Evolutionary conservation across 768 basidiomycete species (phyloP).

Genomic region (Mycena vitilis): DNA sequence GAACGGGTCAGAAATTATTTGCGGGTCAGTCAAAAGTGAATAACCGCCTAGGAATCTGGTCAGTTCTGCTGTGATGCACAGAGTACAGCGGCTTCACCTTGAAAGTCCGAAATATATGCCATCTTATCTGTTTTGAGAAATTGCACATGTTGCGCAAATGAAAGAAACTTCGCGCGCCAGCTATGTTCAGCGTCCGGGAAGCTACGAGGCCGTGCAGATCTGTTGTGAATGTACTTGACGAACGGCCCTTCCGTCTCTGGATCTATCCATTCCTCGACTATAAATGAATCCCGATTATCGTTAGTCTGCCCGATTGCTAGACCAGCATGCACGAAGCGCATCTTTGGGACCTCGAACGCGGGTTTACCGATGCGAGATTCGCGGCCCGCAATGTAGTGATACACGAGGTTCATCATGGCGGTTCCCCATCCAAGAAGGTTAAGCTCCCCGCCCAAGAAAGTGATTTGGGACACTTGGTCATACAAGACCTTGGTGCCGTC

Average conservation of each 20-base stretch:
- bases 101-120: constrained; percentile 19
- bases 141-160: constrained; percentile 19
- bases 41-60: background rate
- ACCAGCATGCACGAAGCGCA: background rate
- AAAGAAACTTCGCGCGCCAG: background rate
- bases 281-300: background rate
- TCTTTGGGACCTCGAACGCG: background rate
- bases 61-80: background rate
- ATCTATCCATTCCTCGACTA: background rate
- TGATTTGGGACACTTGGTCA: no score
- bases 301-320: background rate
- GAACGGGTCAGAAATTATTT: no score
- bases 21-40: no score
- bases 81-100: constrained; percentile 3
- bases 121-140: background rate
- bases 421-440: no score
- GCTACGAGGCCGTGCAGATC: background rate
- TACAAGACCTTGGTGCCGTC: no score
- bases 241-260: background rate
- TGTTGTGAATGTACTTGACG: background rate
- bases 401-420: no score
- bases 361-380: no score
- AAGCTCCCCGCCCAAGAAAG: no score
- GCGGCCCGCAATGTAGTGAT: no score
- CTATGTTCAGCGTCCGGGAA: background rate